Evolutionary conservation across 2,329 filamentous ascomycete species (phyloP).

Genomic region (Cladorrhinum sp.): DNA sequence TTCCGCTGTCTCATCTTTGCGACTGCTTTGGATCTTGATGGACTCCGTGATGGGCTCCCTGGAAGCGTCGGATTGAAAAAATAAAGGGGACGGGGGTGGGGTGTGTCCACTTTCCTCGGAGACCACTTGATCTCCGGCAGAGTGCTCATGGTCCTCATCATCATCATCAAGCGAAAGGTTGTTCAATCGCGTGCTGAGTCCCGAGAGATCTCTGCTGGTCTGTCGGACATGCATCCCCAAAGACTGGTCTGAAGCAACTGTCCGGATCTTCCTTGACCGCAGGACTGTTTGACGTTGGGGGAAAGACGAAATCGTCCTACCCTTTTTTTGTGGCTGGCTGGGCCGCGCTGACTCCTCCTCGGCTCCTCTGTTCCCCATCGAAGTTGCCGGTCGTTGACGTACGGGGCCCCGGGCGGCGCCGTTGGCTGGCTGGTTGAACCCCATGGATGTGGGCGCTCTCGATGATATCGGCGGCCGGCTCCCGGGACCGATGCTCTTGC

Average conservation of each 20-base stretch:
- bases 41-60: slow-evolving; percentile 29
- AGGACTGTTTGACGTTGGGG: slow-evolving; percentile 15
- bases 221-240: slow-evolving; percentile 18
- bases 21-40: slow-evolving; percentile 23
- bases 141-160: slow-evolving; percentile 15
- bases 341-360: slow-evolving; percentile 29
- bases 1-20: slow-evolving; percentile 25
- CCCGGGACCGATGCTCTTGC: slow-evolving; percentile 55
- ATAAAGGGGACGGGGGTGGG: slow-evolving; percentile 22
- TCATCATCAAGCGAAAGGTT: slow-evolving; percentile 39
- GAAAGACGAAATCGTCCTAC: slow-evolving; percentile 35
- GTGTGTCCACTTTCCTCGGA: slow-evolving; percentile 31
- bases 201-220: slow-evolving; percentile 45
- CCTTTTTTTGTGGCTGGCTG: slow-evolving; percentile 33
- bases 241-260: slow-evolving; percentile 27
- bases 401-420: slow-evolving; percentile 40
- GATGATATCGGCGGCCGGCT: slow-evolving; percentile 43
- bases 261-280: slow-evolving; percentile 13
- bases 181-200: slow-evolving; percentile 32
- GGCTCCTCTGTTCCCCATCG: slow-evolving; percentile 34
- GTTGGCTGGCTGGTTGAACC: slow-evolving; percentile 46
- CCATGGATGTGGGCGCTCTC: slow-evolving; percentile 52
- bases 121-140: slow-evolving; percentile 47
- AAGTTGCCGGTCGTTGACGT: slow-evolving; percentile 42
- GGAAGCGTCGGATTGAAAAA: slow-evolving; percentile 24